A percentile compares a stretch with the other conserved stretches of the same genome.
These are phyloP conservation scores for Echinosophora koreensis DNA, from an alignment of 306 rosid genomes.

Conservation along the genomic window DNA sequence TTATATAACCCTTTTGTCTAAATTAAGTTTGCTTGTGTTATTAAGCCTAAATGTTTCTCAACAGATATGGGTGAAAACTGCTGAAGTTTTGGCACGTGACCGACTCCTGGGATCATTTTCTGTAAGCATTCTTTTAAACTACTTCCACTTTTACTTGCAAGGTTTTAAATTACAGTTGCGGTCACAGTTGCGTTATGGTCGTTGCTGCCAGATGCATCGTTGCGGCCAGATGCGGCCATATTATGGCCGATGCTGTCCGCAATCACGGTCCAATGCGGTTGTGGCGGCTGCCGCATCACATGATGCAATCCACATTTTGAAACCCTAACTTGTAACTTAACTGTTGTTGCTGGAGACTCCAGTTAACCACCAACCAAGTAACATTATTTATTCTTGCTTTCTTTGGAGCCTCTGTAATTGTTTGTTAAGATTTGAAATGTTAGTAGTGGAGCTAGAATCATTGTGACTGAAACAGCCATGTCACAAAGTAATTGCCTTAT, in stretches of 20 bases:
- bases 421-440: neutral
- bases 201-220: too few species aligned
- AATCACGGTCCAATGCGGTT: too few species aligned
- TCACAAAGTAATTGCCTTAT: neutral
- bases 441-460: constrained; percentile 17
- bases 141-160: neutral
- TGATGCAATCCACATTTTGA: too few species aligned
- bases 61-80: constrained; percentile 97
- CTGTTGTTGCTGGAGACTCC: constrained; percentile 21
- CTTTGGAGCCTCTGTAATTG: neutral
- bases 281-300: too few species aligned
- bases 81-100: constrained; percentile 89
- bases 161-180: too few species aligned
- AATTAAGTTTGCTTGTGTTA: constrained; percentile 24
- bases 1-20: too few species aligned
- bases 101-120: constrained; percentile 94
- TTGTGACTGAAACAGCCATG: constrained; percentile 21
- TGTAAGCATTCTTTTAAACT: constrained; percentile 59
- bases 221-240: too few species aligned
- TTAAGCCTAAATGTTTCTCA: constrained; percentile 36
- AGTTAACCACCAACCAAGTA: constrained; percentile 22
- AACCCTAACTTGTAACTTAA: neutral
- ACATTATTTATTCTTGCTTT: neutral
- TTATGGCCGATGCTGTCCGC: too few species aligned
- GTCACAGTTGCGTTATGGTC: too few species aligned